Conservation (phyloP, 106 monocot genomes). For the Alisma plantagoaquatica region DNA sequence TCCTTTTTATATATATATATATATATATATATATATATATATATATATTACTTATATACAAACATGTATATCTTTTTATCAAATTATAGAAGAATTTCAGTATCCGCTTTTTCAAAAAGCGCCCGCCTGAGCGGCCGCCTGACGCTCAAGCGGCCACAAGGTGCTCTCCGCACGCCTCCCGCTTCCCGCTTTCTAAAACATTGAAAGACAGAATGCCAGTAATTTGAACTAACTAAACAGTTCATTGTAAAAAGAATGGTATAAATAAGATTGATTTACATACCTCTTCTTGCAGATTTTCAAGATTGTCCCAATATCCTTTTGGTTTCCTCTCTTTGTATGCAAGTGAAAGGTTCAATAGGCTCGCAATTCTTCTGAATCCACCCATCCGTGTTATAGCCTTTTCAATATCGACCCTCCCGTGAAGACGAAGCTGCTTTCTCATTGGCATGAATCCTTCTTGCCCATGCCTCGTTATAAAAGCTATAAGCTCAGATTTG, state of each 20-base stretch:
- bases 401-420: constrained; percentile 94
- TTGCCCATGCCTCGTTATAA: constrained; percentile 66
- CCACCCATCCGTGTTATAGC: constrained; percentile 92
- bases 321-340: constrained; percentile 92
- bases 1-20: too few relatives aligned
- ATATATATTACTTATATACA: too few relatives aligned
- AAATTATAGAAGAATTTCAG: too few relatives aligned
- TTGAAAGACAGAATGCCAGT: too few relatives aligned
- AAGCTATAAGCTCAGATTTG: constrained; percentile 58
- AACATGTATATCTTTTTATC: too few relatives aligned
- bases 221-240: too few relatives aligned
- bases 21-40: too few relatives aligned
- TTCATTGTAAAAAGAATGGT: background rate
- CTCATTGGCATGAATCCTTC: constrained; percentile 99
- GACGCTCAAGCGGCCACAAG: too few relatives aligned
- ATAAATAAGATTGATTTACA: background rate
- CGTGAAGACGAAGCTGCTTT: constrained; percentile 79
- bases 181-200: too few relatives aligned
- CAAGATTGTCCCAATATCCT: constrained; percentile 95
- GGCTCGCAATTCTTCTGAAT: constrained; percentile 69
- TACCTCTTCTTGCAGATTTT: constrained; percentile 95
- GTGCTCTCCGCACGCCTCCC: too few relatives aligned
- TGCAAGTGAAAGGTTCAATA: constrained; percentile 81
- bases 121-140: too few relatives aligned
- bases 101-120: too few relatives aligned